A percentile compares a stretch with the other conserved stretches of the same genome.
These are phyloP conservation scores for Aureobasidium sp. DNA, from an alignment of 2,329 filamentous ascomycete genomes.

Conservation along the genomic window DNA sequence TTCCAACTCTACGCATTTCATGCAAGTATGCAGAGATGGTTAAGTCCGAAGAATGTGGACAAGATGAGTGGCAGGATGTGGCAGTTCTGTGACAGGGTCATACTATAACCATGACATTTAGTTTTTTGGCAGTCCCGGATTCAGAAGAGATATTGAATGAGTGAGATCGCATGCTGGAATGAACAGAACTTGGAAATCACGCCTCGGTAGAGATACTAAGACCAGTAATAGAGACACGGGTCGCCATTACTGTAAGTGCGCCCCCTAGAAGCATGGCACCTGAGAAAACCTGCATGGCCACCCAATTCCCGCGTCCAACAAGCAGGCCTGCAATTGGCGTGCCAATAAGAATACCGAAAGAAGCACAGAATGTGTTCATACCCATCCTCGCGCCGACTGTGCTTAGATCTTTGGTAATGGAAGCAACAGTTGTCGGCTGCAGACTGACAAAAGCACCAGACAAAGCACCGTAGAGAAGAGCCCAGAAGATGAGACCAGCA, in stretches of 20 bases:
- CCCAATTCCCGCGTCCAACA: constrained; percentile 23
- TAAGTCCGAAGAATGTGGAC: too few species aligned
- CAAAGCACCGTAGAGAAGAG: constrained; percentile 31
- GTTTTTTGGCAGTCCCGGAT: too few species aligned
- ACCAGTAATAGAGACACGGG: constrained; percentile 14
- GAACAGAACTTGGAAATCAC: background rate
- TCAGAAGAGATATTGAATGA: too few species aligned
- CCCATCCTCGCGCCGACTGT: constrained; percentile 31
- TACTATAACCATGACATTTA: too few species aligned
- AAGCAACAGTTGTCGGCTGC: constrained; percentile 28
- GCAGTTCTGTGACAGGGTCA: too few species aligned
- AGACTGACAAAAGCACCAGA: constrained; percentile 30
- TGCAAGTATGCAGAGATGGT: too few species aligned
- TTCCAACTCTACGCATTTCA: too few species aligned
- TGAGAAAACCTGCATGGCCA: constrained; percentile 28
- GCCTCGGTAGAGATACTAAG: constrained; percentile 11
- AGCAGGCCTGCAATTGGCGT: constrained; percentile 28
- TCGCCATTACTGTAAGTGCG: constrained; percentile 4
- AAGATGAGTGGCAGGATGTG: too few species aligned
- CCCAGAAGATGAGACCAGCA: constrained; percentile 28
- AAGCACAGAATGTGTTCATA: constrained; percentile 30
- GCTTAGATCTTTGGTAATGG: constrained; percentile 28
- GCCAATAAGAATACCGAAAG: constrained; percentile 30
- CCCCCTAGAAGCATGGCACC: constrained; percentile 23
- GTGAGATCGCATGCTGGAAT: too few species aligned